Base-by-base conservation (phyloP, 1,284 basidiomycete species). In the Taiwanofungus camphoratus region DNA sequence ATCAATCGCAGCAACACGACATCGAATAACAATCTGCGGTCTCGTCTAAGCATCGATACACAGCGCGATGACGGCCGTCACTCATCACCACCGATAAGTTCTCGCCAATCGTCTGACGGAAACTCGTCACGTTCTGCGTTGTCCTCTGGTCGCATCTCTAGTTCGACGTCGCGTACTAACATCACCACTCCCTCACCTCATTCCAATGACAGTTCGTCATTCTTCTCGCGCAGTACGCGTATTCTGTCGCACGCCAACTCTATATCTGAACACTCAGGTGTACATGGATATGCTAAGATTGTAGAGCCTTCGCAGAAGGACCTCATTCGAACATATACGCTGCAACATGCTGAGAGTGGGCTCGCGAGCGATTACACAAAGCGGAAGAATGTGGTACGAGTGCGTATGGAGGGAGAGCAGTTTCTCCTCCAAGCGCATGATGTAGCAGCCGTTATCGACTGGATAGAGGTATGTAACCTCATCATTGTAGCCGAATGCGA, bases 281-380 rank as follows among this genome's bases (percentile, higher is more conserved):
- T 35, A 6, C 51, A 42, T 21, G 42, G 42, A n/a, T 46, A 47
- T 13, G 41, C 45, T 15, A 39, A 62, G 19, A 50, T 66, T 36
- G 64, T 63, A 6, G 68, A 70, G 13, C 74, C 73, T 2, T 63
- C 72, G 31, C 52, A 61, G 22, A 63, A 63, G 15, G 74, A 82
- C 55, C 57, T 85, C 27, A 55, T 86, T 24, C 69, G 67, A 23
- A 60, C 65, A 41, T 99, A 97, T 64, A 83, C 91, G 20, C 70
- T 99, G 55, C 92, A 97, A 61, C 66, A 86, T 46, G 92, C 92
- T 13, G 94, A 98, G 69, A 88, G 85, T 48, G 95, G 95, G 18
- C 66, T 98, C 12, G 96, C 92, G 16, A 94, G 91, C 41, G 95
- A 99, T 65, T 99, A 99, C 65, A 51, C 83, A 55, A 99, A 99